Base-by-base conservation (phyloP, 306 rosid genomes). In the Vigna nakashimae region DNA sequence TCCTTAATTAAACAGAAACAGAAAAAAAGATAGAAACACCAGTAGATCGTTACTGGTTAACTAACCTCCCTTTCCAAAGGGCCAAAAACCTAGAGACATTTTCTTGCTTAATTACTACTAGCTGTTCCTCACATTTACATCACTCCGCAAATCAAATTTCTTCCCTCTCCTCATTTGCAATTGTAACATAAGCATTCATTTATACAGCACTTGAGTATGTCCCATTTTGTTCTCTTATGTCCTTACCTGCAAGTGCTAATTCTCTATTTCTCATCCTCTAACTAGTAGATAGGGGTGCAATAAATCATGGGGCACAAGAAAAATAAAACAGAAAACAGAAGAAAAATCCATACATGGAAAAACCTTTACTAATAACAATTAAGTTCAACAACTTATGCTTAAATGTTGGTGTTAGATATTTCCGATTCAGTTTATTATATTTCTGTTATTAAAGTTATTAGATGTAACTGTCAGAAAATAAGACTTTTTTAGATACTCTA, bases 1-100 rank as follows among this genome's bases (percentile, higher is more conserved):
- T 7, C 28, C 8, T 26, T 58, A 0, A 2, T 71, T 71, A 53
- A 43, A 17, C 38, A 7, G 38, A 53, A 71, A 36, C 1, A 11
- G 20, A 71, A 71, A n/a, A 51, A 51, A 30, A 71, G 75, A 71
- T 52, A 32, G 18, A 51, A 51, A 34, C 48, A 52, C 17, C 20
- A 4, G 12, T 32, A 52, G 7, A 51, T 71, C 48, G 11, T 52
- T 28, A 1, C 2, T n/a, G 30, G 17, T 70, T 17, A 51, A 17
- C 32, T 30, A 50, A 70, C 32, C 49, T 50, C 75, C 49, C 3
- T 30, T 36, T 32, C 26, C 32, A 70, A 51, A 70, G 32, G 18
- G 46, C 36, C 36, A 4, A 36, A 17, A 50, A 16, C 6, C 30
- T 49, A 17, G 32, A 32, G 14, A 51, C 50, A 70, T n/a, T n/a